These are phyloP conservation scores for Rhizophagus clarus DNA, from an alignment of 192 early-diverging fungal genomes.

Conservation along the genomic window DNA sequence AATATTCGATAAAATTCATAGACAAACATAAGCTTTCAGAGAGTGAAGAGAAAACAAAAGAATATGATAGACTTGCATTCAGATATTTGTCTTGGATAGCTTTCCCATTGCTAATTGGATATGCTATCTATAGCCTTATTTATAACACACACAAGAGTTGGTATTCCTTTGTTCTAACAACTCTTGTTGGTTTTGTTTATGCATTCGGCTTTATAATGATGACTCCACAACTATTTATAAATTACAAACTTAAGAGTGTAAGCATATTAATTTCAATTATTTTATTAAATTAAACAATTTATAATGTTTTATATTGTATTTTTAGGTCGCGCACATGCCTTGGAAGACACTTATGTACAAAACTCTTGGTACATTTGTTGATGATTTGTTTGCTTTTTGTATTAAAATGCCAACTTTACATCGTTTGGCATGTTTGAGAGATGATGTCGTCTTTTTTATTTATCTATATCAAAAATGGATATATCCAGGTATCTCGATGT, in stretches of 20 bases:
- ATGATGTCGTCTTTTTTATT: constrained; percentile 86
- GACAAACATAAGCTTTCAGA: constrained; percentile 44
- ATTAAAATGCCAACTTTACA: constrained; percentile 95
- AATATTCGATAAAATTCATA: constrained; percentile 26
- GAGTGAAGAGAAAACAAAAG: constrained; percentile 57
- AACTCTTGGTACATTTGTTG: constrained; percentile 66
- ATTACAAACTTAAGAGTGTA: constrained; percentile 80
- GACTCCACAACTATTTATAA: constrained; percentile 91
- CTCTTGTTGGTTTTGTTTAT: constrained; percentile 90
- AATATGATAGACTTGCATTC: constrained; percentile 80
- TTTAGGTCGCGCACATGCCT: constrained; percentile 89
- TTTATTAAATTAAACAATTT: not conserved
- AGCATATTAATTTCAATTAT: constrained; percentile 22
- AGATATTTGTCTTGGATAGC: constrained; percentile 78
- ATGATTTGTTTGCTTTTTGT: constrained; percentile 92
- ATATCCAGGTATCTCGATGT: constrained; percentile 51
- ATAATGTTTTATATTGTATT: constrained; percentile 31
- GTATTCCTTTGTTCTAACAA: constrained; percentile 86
- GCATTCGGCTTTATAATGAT: constrained; percentile 82
- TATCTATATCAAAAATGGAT: constrained; percentile 84
- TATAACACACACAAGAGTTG: constrained; percentile 90
- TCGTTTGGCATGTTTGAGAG: constrained; percentile 80
- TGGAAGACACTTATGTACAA: constrained; percentile 96
- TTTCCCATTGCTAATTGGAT: constrained; percentile 75
- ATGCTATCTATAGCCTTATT: constrained; percentile 78